A percentile compares a stretch with the other conserved stretches of the same genome.
These are phyloP conservation scores for Penicillium pancosmium DNA, from an alignment of 495 filamentous ascomycete species.

Conservation along the genomic window DNA sequence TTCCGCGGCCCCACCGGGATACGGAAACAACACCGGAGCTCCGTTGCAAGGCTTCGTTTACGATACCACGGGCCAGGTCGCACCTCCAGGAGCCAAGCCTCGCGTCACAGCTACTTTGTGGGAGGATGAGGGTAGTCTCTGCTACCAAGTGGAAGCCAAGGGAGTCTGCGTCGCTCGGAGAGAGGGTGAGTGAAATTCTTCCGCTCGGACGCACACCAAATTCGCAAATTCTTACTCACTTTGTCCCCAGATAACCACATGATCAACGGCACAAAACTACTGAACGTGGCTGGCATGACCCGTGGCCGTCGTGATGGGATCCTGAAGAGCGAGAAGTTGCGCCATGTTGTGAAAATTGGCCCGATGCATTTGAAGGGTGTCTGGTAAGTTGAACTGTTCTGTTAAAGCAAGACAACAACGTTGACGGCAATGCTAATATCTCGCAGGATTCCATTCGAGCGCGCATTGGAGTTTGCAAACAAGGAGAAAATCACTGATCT, in stretches of 20 bases:
- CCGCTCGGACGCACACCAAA: background rate
- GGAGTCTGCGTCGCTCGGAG: conserved; percentile 93
- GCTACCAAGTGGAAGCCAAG: conserved; percentile 96
- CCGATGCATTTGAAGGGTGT: conserved; percentile 99
- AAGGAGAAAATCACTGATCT: conserved; percentile 99
- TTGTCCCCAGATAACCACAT: conserved; percentile 82
- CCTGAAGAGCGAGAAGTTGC: conserved; percentile 93
- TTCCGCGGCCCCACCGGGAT: conserved; percentile 45
- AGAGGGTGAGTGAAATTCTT: conserved; percentile 70
- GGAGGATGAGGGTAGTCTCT: conserved; percentile 97
- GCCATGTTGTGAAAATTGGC: conserved; percentile 97
- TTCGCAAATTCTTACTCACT: conserved; percentile 8
- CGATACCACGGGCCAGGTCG: conserved; percentile 89
- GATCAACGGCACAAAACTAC: conserved; percentile 97
- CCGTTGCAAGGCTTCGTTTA: conserved; percentile 61
- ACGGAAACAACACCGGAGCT: conserved; percentile 52
- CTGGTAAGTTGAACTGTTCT: conserved; percentile 64
- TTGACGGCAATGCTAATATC: no score
- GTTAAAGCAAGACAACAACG: no score
- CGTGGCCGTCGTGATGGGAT: conserved; percentile 94
- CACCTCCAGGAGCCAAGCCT: conserved; percentile 97
- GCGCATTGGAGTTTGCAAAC: conserved; percentile 96
- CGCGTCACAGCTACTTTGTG: conserved; percentile 94
- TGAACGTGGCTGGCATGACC: conserved; percentile 98
- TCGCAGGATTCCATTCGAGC: conserved; percentile 91